Evolutionary conservation across 371 early-diverging fungal genomes (phyloP).

Genomic region (Mucor indicus): DNA sequence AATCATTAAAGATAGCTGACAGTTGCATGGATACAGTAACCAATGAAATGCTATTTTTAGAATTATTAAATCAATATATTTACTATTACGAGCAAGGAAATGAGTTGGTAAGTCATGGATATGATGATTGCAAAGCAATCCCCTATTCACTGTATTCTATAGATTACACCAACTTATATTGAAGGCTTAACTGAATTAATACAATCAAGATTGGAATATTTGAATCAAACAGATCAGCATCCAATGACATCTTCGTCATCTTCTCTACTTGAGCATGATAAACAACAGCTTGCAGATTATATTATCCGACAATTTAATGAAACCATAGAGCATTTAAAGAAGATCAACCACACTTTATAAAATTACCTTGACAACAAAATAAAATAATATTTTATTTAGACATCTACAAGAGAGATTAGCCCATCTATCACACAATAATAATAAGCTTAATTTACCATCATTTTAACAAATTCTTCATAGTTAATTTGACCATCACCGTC

Average conservation of each 20-base stretch:
- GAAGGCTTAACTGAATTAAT: slow-evolving; percentile 90
- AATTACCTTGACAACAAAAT: neutral
- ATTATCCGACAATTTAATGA: slow-evolving; percentile 6
- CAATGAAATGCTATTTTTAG: slow-evolving; percentile 85
- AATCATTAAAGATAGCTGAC: slow-evolving; percentile 89
- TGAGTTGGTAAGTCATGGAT: slow-evolving; percentile 59
- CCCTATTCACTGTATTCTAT: neutral
- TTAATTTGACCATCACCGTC: slow-evolving; percentile 88
- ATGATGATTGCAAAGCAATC: no score
- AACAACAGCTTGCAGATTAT: neutral
- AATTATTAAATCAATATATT: slow-evolving; percentile 84
- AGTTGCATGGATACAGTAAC: slow-evolving; percentile 82
- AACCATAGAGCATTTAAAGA: neutral
- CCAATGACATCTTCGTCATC: slow-evolving; percentile 59
- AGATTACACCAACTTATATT: no score
- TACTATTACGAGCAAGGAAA: slow-evolving; percentile 86
- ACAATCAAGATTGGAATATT: slow-evolving; percentile 61
- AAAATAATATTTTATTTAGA: slow-evolving; percentile 2
- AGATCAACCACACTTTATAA: neutral
- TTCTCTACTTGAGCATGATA: neutral
- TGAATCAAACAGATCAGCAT: slow-evolving; percentile 65
- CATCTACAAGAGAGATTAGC: neutral
- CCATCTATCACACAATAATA: neutral
- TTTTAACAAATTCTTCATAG: slow-evolving; percentile 93
- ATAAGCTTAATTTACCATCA: slow-evolving; percentile 59